phyloP scores from a whole-genome alignment of 2,329 filamentous ascomycete genomes.

The Pseudogymnoascus sp. region DNA sequence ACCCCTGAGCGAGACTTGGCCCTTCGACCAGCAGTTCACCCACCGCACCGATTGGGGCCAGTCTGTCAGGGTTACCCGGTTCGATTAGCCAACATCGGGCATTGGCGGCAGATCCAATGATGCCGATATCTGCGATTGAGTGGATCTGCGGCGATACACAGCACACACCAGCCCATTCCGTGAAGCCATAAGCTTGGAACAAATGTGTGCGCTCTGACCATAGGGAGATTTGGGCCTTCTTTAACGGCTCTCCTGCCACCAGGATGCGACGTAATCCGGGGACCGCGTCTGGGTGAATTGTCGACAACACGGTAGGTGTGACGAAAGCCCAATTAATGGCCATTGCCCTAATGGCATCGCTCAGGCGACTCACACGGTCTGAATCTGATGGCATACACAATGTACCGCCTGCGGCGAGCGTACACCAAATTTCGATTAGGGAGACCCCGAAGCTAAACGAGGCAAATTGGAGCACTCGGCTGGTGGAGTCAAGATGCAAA shows the following conservation, averaged over 20 bases:
- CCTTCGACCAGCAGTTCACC: slow-evolving; percentile 8
- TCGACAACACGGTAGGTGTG: slow-evolving; percentile 55
- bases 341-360: slow-evolving; percentile 52
- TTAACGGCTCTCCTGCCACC: slow-evolving; percentile 49
- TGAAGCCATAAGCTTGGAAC: slow-evolving; percentile 50
- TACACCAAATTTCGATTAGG: slow-evolving; percentile 5
- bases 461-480: slow-evolving; percentile 31
- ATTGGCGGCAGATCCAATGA: background rate
- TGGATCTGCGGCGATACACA: background rate
- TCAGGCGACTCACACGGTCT: slow-evolving; percentile 63
- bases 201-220: slow-evolving; percentile 31
- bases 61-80: slow-evolving; percentile 1
- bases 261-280: slow-evolving; percentile 33
- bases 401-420: background rate
- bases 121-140: background rate
- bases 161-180: background rate
- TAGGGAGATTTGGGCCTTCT: slow-evolving; percentile 11
- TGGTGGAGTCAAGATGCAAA: slow-evolving; percentile 29
- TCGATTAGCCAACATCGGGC: slow-evolving; percentile 12
- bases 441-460: slow-evolving; percentile 8
- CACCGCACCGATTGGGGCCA: background rate
- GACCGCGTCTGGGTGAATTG: slow-evolving; percentile 76
- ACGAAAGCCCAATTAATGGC: slow-evolving; percentile 35
- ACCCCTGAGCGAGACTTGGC: background rate
- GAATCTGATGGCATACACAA: slow-evolving; percentile 60